Base-by-base conservation (phyloP, 1,139 yeast genomes). In the Saccharomyces pastorianus region DNA sequence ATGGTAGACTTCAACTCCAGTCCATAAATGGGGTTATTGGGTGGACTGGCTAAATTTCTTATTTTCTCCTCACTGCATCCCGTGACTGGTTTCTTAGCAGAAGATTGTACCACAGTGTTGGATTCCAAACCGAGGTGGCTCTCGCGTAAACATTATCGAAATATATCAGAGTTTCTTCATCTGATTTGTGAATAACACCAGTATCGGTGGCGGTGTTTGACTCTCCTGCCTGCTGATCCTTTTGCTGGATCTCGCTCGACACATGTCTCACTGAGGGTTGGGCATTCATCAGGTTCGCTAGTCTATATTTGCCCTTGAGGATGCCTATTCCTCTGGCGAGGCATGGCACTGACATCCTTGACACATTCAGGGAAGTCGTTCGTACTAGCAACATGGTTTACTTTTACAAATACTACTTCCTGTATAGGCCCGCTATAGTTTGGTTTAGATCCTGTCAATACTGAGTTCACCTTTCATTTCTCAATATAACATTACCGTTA, bases 141-240 rank as follows among this genome's bases (percentile, higher is more conserved):
- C 77, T 72, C 2, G 82, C 80, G 47, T 77, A 72, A 14, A 80
- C 70, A 55, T 79, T 79, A 59, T 79, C 84, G 58, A 80, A 80
- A 60, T 79, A 82, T 8, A 82, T 58, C 54, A 84, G 68, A 0
- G 86, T 79, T 59, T 83, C 88, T 53, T 76, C 71, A 17, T 72
- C 72, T 2, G 74, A 71, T 56, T 78, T 79, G 51, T 77, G 76
- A 55, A 83, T 82, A 46, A 82, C 78, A 60, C 88, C 88, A 0
- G 88, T 82, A 49, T 76, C 78, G 14, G 72, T 74, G 3, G 80
- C 80, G 47, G 73, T 75, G 5, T 73, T 75, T 1, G 75, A 75
- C 53, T 79, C 83, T 55, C 83, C 83, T 26, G 75, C 74, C 55
- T 74, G 76, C 52, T 69, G 69, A 57, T 76, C 79, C 49, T 72